These are phyloP conservation scores for Fonsecaea pedrosoi DNA, from an alignment of 2,329 filamentous ascomycete genomes.

Conservation along the genomic window DNA sequence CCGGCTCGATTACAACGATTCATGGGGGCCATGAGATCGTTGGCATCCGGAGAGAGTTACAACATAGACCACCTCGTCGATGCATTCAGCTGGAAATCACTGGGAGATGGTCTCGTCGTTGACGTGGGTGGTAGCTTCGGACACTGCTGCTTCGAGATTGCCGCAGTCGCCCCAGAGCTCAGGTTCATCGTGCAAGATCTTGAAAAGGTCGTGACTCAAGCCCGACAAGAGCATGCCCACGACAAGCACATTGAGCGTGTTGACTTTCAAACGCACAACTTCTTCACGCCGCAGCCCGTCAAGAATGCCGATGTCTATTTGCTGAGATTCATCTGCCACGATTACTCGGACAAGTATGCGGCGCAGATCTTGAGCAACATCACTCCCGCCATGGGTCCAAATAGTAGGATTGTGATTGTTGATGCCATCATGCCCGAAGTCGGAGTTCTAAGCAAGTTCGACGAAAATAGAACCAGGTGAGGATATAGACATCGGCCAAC, in stretches of 20 bases:
- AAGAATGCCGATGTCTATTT: slow-evolving; percentile 44
- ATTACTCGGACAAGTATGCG: slow-evolving; percentile 47
- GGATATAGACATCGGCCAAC: neutral
- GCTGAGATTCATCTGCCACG: slow-evolving; percentile 50
- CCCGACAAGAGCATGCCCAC: slow-evolving; percentile 26
- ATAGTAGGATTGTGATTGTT: slow-evolving; percentile 45
- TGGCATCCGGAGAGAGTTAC: slow-evolving; percentile 28
- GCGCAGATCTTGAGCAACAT: slow-evolving; percentile 46
- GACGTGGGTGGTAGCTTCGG: slow-evolving; percentile 62
- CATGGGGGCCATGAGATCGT: slow-evolving; percentile 23
- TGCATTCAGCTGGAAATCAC: slow-evolving; percentile 35
- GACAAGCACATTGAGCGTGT: slow-evolving; percentile 42
- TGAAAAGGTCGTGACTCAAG: slow-evolving; percentile 43
- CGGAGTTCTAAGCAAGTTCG: slow-evolving; percentile 10
- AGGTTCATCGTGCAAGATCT: slow-evolving; percentile 63
- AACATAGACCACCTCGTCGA: slow-evolving; percentile 34
- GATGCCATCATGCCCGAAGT: slow-evolving; percentile 38
- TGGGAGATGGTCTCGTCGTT: slow-evolving; percentile 35
- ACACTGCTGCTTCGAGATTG: slow-evolving; percentile 63
- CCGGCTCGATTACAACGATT: slow-evolving; percentile 42
- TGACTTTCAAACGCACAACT: slow-evolving; percentile 44
- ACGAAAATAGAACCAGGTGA: slow-evolving; percentile 20
- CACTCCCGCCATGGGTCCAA: slow-evolving; percentile 46
- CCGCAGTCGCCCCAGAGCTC: slow-evolving; percentile 58
- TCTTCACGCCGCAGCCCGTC: slow-evolving; percentile 48